Percentiles rank a stretch among this genome's conserved stretches.
Evolutionary conservation across 345 rosid species (phyloP).

Genomic region (Excoecaria agallocha): DNA sequence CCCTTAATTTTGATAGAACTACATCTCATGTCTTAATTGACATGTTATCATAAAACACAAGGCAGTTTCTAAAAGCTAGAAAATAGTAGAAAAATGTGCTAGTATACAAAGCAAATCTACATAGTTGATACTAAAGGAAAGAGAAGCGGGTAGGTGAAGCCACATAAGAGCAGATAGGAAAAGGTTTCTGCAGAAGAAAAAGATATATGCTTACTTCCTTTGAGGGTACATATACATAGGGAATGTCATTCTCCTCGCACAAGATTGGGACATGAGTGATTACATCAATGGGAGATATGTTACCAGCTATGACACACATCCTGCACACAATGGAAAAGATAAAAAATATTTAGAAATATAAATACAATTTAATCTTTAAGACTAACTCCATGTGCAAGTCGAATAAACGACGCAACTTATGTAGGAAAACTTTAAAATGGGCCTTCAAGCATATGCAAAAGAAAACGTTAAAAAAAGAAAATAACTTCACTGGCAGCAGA

Average conservation of each 20-base stretch:
- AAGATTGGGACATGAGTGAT: conserved; percentile 91
- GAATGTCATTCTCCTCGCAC: conserved; percentile 81
- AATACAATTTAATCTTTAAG: neutral
- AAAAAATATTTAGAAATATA: conserved; percentile 1
- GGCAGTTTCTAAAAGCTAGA: neutral
- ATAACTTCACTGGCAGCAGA: neutral
- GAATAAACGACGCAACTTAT: neutral
- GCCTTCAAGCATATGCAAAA: neutral
- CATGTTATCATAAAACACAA: neutral
- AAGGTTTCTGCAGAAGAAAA: neutral
- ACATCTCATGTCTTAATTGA: neutral
- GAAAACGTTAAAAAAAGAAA: neutral
- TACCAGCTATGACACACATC: conserved; percentile 89
- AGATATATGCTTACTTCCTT: conserved; percentile 64
- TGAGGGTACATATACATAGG: conserved; percentile 80
- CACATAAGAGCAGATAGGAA: neutral
- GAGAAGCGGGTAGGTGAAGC: neutral
- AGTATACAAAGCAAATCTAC: neutral
- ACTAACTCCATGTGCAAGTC: neutral
- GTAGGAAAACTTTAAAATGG: neutral
- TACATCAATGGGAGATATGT: conserved; percentile 96
- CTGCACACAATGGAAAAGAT: conserved; percentile 37
- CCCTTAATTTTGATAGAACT: neutral
- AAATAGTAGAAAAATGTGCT: neutral
- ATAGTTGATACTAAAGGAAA: neutral